Conservation (phyloP, 2,329 filamentous ascomycete species). For the Aspergillus quadricinctus region DNA sequence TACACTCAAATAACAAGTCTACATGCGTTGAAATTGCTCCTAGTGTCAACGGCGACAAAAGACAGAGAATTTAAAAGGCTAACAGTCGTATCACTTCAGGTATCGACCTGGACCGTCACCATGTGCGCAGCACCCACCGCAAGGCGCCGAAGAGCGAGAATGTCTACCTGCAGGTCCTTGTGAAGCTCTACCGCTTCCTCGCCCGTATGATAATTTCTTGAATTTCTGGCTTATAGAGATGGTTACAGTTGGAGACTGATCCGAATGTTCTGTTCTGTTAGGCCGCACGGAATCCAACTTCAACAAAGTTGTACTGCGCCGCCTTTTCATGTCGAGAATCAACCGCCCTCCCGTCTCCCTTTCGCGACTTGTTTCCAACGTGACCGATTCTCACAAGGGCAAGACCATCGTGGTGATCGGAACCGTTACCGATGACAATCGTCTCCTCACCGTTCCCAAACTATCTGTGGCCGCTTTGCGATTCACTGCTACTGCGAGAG, state of each 20-base stretch:
- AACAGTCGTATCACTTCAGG: constrained; percentile 31
- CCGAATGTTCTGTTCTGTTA: constrained; percentile 34
- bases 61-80: neutral
- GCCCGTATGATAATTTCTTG: constrained; percentile 59
- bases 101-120: constrained; percentile 59
- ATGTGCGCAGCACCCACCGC: constrained; percentile 69
- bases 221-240: constrained; percentile 6
- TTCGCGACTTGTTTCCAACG: constrained; percentile 73
- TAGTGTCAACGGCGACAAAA: neutral
- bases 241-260: constrained; percentile 12
- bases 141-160: constrained; percentile 98
- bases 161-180: constrained; percentile 93
- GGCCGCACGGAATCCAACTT: constrained; percentile 95
- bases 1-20: constrained; percentile 1
- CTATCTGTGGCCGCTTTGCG: constrained; percentile 88
- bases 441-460: constrained; percentile 85
- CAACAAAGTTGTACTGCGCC: constrained; percentile 98
- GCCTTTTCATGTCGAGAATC: constrained; percentile 97
- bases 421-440: constrained; percentile 97
- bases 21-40: neutral
- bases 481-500: constrained; percentile 94
- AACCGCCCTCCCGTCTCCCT: constrained; percentile 95
- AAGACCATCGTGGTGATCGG: constrained; percentile 93
- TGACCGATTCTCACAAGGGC: constrained; percentile 53
- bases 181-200: constrained; percentile 98